A percentile compares a stretch with the other conserved stretches of the same genome.
These are phyloP conservation scores for Cladobotryum protrusum DNA, from an alignment of 2,329 filamentous ascomycete species.

Conservation along the genomic window DNA sequence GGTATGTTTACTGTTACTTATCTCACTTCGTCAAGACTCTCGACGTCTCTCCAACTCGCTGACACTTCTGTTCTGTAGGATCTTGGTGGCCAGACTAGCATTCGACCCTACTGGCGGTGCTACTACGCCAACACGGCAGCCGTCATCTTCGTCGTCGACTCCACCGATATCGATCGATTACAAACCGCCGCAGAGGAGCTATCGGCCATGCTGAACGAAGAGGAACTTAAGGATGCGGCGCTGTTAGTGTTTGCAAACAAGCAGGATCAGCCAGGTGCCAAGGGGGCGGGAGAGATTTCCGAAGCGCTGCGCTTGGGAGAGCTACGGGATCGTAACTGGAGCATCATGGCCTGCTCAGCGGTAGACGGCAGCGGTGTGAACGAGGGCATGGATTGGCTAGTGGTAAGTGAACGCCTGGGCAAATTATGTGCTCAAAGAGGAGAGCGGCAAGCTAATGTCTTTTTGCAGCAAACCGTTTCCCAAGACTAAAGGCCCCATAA, in stretches of 20 bases:
- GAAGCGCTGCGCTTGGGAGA: slow-evolving; percentile 87
- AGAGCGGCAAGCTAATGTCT: background rate
- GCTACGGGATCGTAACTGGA: slow-evolving; percentile 96
- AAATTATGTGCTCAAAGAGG: background rate
- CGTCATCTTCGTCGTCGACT: slow-evolving; percentile 97
- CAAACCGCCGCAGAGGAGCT: slow-evolving; percentile 91
- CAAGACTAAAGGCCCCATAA: slow-evolving; percentile 22
- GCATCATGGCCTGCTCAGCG: slow-evolving; percentile 94
- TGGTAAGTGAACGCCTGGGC: slow-evolving; percentile 49
- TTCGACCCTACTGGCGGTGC: slow-evolving; percentile 97
- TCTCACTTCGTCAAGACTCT: background rate
- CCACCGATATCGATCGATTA: slow-evolving; percentile 91
- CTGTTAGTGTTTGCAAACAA: slow-evolving; percentile 97
- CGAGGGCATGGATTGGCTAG: slow-evolving; percentile 99
- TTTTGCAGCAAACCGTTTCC: slow-evolving; percentile 30
- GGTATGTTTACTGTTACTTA: slow-evolving; percentile 48
- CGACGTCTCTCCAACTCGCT: background rate
- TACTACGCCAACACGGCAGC: slow-evolving; percentile 99
- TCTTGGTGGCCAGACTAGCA: slow-evolving; percentile 95
- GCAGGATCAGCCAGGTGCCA: slow-evolving; percentile 94
- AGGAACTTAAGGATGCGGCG: slow-evolving; percentile 88
- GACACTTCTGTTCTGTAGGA: slow-evolving; percentile 47
- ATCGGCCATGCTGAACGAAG: slow-evolving; percentile 91
- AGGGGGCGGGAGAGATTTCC: slow-evolving; percentile 93
- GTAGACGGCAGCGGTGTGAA: slow-evolving; percentile 92